Evolutionary conservation across 306 rosid genomes (phyloP).

Genomic region (Prunus kanzakura): DNA sequence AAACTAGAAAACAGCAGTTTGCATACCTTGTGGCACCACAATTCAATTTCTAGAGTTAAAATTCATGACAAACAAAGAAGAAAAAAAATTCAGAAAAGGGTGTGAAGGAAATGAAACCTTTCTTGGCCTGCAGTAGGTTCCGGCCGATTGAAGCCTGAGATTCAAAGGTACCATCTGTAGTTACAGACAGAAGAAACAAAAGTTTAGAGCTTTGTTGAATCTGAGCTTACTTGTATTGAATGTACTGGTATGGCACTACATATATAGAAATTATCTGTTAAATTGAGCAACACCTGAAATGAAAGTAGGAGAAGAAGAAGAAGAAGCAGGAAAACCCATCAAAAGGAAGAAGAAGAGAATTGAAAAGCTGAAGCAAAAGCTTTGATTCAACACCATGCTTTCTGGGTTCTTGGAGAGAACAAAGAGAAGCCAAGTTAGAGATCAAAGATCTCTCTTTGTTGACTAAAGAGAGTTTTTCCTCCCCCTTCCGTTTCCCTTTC

Average conservation of each 20-base stretch:
- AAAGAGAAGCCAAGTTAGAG: neutral
- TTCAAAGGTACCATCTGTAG: constrained; percentile 54
- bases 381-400: constrained; percentile 45
- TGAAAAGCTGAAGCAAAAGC: constrained; percentile 27
- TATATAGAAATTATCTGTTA: neutral
- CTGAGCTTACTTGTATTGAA: neutral
- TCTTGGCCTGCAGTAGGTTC: constrained; percentile 78
- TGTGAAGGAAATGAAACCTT: constrained; percentile 37
- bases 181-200: constrained; percentile 12
- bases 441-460: neutral
- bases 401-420: neutral
- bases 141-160: constrained; percentile 49
- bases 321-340: constrained; percentile 39
- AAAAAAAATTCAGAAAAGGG: neutral
- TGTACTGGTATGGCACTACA: neutral
- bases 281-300: constrained; percentile 45
- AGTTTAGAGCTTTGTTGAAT: neutral
- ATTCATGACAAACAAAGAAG: neutral
- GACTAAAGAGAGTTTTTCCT: neutral
- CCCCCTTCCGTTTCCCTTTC: neutral
- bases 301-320: constrained; percentile 46
- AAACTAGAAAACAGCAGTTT: neutral
- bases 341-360: constrained; percentile 35
- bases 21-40: constrained; percentile 23
- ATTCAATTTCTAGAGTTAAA: neutral